These are phyloP conservation scores for Tulasnella sp. DNA, from an alignment of 768 basidiomycete genomes.

Conservation along the genomic window DNA sequence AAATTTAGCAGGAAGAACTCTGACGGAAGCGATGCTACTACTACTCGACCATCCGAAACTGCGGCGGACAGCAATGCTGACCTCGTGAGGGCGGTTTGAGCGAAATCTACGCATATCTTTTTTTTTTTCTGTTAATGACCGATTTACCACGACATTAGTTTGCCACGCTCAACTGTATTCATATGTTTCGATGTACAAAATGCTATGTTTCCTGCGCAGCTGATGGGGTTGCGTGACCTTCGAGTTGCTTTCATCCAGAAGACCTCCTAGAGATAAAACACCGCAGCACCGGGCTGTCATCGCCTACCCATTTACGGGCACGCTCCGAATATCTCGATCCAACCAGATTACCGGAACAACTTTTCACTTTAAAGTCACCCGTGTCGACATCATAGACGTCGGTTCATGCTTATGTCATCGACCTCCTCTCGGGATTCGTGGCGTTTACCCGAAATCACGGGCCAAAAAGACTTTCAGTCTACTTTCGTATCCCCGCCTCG, in stretches of 20 bases:
- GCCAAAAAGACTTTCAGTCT: neutral
- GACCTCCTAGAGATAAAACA: neutral
- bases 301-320: neutral
- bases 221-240: neutral
- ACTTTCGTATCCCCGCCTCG: neutral
- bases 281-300: neutral
- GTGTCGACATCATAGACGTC: neutral
- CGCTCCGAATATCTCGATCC: neutral
- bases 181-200: neutral
- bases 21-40: neutral
- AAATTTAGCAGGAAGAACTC: neutral
- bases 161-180: neutral
- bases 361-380: neutral
- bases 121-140: neutral
- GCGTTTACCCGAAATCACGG: neutral
- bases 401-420: neutral
- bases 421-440: neutral
- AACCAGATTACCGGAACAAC: neutral
- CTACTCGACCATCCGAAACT: neutral
- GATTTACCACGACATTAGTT: neutral
- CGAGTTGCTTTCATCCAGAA: too few relatives aligned
- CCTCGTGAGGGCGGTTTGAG: neutral
- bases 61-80: neutral
- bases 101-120: too few relatives aligned
- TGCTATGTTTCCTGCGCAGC: neutral